Evolutionary conservation across 768 basidiomycete species (phyloP), one percentile per base, ranked within the genome.

Genomic region (Boletus barrowsii): DNA sequence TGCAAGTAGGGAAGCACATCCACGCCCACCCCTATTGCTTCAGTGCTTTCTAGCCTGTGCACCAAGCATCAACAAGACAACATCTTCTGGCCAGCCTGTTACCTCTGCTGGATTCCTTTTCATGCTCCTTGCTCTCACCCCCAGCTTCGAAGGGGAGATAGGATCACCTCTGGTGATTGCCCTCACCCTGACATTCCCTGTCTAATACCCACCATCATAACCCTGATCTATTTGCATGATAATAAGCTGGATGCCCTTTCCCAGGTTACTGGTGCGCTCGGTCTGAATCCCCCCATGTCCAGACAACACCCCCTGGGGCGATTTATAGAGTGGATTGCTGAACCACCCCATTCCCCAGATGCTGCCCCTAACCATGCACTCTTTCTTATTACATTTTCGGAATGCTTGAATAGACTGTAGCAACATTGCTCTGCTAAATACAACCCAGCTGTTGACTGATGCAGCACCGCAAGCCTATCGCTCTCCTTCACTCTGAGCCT

Each of bases 61-160:
- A 5, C 24, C 24, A 24, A 24, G 24, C 24, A 24, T 1, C 24
- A 4, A 24, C 3, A 3, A 24, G 13, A 36, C 0, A 5, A 51
- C 3, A 8, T 9, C 6, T 43, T 51, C n/a, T 51, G 42, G 49
- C 42, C 42, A 1, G 18, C 49, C 0, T 51, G 49, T 14, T 33
- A 51, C 11, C 32, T 35, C 1, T 51, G 49, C 29, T 51, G 49
- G 49, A 5, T 42, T 9, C 49, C 49, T 5, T 51, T 51, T 29
- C 10, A 11, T 9, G 2, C 10, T 0, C 49, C 49, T 0, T 51
- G 49, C 26, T 26, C n/a, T 15, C 49, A 51, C 32, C 49, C 42
- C 5, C 10, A 17, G 1, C 26, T 36, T 13, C 10, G 4, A 4
- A 42, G n/a, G 33, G 49, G 33, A 2, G 17, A 26, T 10, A 24